A percentile compares a stretch with the other conserved stretches of the same genome.
Conservation (phyloP, 2,329 filamentous ascomycete species). For the Onygenales sp. region DNA sequence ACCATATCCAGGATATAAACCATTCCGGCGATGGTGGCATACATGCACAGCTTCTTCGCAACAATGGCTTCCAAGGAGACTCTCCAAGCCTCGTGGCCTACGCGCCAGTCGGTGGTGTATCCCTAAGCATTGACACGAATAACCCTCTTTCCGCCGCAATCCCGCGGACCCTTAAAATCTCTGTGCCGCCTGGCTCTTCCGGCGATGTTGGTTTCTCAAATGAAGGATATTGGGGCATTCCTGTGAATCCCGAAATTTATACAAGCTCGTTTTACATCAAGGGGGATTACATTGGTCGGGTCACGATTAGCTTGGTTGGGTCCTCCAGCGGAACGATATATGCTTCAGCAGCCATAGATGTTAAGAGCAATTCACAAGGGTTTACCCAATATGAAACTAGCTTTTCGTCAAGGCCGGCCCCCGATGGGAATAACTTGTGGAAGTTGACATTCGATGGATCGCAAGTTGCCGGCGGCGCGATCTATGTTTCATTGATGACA, state of each 20-base stretch:
- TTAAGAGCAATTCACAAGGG: conserved; percentile 11
- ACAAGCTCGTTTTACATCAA: conserved; percentile 23
- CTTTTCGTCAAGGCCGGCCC: conserved; percentile 16
- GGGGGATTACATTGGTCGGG: conserved; percentile 18
- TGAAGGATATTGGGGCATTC: conserved; percentile 27
- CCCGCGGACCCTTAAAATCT: conserved; percentile 18
- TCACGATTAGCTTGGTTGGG: conserved; percentile 20
- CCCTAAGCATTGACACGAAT: conserved; percentile 16
- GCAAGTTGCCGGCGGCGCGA: conserved; percentile 31
- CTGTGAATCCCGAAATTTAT: conserved; percentile 19
- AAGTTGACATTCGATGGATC: conserved; percentile 43
- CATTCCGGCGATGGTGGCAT: conserved; percentile 27
- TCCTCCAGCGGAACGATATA: conserved; percentile 16
- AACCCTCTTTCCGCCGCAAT: conserved; percentile 21
- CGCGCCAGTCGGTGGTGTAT: conserved; percentile 17
- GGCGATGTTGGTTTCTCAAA: conserved; percentile 35
- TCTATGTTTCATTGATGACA: conserved; percentile 51
- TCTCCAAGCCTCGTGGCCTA: conserved; percentile 19
- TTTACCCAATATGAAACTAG: conserved; percentile 16
- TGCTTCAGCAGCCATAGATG: conserved; percentile 18
- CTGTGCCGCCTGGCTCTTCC: conserved; percentile 13
- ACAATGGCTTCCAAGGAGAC: conserved; percentile 26
- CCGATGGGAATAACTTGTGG: conserved; percentile 44
- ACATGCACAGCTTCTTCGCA: conserved; percentile 24
- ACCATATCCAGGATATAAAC: conserved; percentile 22